A percentile compares a stretch with the other conserved stretches of the same genome.
These are phyloP conservation scores for Podospora pseudopauciseta DNA, from an alignment of 495 filamentous ascomycete species.

Conservation along the genomic window DNA sequence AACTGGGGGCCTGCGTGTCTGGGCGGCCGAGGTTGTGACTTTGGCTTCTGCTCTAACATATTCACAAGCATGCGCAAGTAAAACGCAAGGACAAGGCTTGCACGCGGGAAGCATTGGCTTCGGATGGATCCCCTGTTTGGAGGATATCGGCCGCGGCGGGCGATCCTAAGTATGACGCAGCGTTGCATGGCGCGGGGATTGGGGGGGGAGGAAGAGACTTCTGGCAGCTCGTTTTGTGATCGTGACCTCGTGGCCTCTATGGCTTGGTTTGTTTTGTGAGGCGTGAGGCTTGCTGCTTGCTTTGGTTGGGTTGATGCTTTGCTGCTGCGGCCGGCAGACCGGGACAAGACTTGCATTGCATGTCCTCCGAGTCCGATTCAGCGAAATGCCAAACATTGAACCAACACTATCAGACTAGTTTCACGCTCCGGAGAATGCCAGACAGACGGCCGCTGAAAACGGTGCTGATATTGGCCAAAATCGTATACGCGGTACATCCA, in stretches of 20 bases:
- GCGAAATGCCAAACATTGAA: neutral
- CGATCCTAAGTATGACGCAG: slow-evolving; percentile 12
- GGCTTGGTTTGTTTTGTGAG: neutral
- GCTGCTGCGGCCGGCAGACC: neutral
- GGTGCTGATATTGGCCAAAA: neutral
- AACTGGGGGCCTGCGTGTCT: neutral
- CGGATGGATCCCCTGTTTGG: slow-evolving; percentile 3
- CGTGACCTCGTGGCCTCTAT: neutral
- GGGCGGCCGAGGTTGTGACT: neutral
- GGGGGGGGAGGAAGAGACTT: neutral
- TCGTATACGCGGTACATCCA: neutral
- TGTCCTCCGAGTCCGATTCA: neutral
- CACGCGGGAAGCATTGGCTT: slow-evolving; percentile 1
- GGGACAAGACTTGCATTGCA: neutral
- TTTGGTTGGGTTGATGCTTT: neutral
- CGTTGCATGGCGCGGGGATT: neutral
- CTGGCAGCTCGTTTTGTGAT: neutral
- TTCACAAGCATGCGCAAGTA: neutral
- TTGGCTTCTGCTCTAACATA: neutral
- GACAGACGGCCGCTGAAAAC: neutral
- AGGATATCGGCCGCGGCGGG: slow-evolving; percentile 6
- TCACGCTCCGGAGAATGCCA: neutral
- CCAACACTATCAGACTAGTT: neutral
- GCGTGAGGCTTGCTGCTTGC: neutral
- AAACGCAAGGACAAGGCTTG: neutral